phyloP scores from a whole-genome alignment of 1,139 yeast species.

The Candida mesenterica region DNA sequence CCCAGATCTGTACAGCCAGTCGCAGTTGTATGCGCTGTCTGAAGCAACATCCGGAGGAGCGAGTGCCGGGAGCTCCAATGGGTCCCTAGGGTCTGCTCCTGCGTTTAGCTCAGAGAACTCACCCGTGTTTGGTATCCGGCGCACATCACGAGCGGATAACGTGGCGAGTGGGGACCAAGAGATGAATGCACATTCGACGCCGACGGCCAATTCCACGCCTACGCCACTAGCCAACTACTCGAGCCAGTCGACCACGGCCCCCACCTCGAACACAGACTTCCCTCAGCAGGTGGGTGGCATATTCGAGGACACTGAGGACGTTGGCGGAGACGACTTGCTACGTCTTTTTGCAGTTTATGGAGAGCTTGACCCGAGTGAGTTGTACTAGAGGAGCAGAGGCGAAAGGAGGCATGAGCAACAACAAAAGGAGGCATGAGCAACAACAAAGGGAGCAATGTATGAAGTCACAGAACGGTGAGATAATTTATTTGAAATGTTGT shows the following conservation, averaged over 20 bases:
- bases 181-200: neutral
- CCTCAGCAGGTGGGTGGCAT: conserved; percentile 2
- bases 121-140: neutral
- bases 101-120: conserved; percentile 1
- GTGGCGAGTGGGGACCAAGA: neutral
- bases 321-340: conserved; percentile 35
- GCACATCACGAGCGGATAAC: no score
- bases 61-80: neutral
- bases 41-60: neutral
- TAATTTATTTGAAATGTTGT: no score
- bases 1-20: conserved; percentile 12
- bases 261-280: conserved; percentile 1
- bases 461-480: neutral
- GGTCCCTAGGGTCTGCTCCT: neutral
- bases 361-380: conserved; percentile 22
- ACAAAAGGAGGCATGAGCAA: neutral
- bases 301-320: conserved; percentile 10
- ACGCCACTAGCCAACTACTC: neutral
- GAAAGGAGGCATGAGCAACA: no score
- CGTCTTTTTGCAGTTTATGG: conserved; percentile 41
- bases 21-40: conserved; percentile 6
- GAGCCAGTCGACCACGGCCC: neutral
- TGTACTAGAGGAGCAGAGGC: conserved; percentile 5
- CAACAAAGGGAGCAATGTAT: neutral
- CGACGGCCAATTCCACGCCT: neutral